Percentiles rank a stretch among this genome's conserved stretches.
phyloP scores from a whole-genome alignment of 2,329 filamentous ascomycete species.

The Apiospora saccharicola region DNA sequence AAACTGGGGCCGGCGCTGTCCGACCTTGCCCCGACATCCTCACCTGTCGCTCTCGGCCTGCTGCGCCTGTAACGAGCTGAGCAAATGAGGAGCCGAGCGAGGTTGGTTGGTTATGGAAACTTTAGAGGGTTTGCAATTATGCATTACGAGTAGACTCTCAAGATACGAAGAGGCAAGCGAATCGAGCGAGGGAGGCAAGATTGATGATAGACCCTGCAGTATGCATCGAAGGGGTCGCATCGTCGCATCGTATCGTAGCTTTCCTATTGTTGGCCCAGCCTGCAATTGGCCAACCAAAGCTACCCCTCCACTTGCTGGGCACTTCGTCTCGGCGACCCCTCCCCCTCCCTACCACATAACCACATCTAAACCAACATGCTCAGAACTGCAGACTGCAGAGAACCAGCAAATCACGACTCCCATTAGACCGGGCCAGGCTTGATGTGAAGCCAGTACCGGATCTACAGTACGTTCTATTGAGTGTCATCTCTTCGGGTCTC shows the following conservation, averaged over 20 bases:
- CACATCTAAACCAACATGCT: neutral
- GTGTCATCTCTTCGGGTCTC: neutral
- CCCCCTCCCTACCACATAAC: neutral
- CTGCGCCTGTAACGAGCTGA: neutral
- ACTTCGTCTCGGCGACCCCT: neutral
- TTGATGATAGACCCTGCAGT: conserved; percentile 2
- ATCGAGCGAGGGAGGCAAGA: neutral
- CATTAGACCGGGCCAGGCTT: conserved; percentile 2
- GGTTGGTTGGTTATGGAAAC: neutral
- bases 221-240: neutral
- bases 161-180: neutral
- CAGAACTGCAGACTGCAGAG: neutral
- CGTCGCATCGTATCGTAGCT: neutral
- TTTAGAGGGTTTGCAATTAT: neutral
- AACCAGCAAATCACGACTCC: neutral
- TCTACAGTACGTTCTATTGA: conserved; percentile 1
- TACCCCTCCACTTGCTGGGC: neutral
- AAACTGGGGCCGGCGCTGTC: conserved; percentile 20
- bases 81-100: neutral
- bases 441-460: neutral
- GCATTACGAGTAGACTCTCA: neutral
- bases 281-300: neutral
- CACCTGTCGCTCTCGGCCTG: neutral
- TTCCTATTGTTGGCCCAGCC: neutral
- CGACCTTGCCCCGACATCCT: neutral